A percentile compares a stretch with the other conserved stretches of the same genome.
phyloP scores from a whole-genome alignment of 1,139 yeast species.

The Hansenula sp. region DNA sequence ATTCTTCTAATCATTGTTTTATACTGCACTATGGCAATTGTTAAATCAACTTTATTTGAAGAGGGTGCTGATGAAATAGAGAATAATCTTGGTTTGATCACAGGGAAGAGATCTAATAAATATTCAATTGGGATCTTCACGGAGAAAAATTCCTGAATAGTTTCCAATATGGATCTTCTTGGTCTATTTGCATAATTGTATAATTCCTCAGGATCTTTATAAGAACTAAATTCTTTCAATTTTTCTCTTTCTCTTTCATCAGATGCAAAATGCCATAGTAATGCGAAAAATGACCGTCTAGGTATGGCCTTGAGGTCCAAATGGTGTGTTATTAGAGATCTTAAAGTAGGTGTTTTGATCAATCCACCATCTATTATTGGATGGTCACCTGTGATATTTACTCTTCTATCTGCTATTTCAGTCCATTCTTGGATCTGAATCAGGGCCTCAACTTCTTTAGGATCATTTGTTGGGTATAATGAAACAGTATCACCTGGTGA shows the following conservation, averaged over 20 bases:
- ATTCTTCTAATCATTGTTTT: conserved; percentile 72
- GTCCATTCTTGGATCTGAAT: conserved; percentile 73
- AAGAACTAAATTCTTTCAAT: conserved; percentile 67
- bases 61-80: conserved; percentile 70
- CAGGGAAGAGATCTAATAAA: conserved; percentile 72
- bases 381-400: conserved; percentile 25
- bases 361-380: conserved; percentile 54
- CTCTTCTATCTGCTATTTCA: conserved; percentile 53
- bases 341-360: conserved; percentile 53
- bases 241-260: conserved; percentile 70
- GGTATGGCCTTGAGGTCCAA: conserved; percentile 83
- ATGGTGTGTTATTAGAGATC: conserved; percentile 73
- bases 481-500: conserved; percentile 80
- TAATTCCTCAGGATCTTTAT: conserved; percentile 71
- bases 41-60: conserved; percentile 35
- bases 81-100: conserved; percentile 74
- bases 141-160: conserved; percentile 72
- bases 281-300: conserved; percentile 70
- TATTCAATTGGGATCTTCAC: conserved; percentile 71
- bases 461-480: conserved; percentile 70
- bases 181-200: conserved; percentile 91
- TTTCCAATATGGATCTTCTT: conserved; percentile 80
- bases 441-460: conserved; percentile 57
- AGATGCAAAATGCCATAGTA: conserved; percentile 67
- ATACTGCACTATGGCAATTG: conserved; percentile 83